phyloP scores from a whole-genome alignment of 352 stramenopile species.

The Globisporangium ultimum region DNA sequence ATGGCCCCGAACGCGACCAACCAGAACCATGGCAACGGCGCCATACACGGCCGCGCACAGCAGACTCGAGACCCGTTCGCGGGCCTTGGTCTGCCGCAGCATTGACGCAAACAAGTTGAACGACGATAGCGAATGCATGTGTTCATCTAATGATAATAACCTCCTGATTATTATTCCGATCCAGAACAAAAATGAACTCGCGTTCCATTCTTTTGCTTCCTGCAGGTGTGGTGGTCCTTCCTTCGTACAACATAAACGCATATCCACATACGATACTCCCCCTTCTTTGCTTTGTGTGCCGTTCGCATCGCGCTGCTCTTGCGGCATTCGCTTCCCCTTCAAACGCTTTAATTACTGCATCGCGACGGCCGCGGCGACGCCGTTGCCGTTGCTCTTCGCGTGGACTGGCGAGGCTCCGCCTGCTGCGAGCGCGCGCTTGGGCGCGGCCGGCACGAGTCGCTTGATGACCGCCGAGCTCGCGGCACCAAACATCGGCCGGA shows the following conservation, averaged over 20 bases:
- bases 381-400: constrained; percentile 15
- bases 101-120: constrained; percentile 14
- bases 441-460: constrained; percentile 34
- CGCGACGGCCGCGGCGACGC: constrained; percentile 15
- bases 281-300: not conserved
- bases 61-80: constrained; percentile 68
- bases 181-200: constrained; percentile 1
- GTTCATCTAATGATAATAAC: too few relatives aligned
- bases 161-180: too few relatives aligned
- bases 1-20: constrained; percentile 27
- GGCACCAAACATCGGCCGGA: constrained; percentile 67
- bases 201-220: not conserved
- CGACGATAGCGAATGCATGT: not conserved
- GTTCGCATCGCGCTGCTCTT: constrained; percentile 1
- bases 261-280: constrained; percentile 1
- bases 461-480: constrained; percentile 73
- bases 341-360: constrained; percentile 19
- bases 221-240: not conserved
- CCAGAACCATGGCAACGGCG: constrained; percentile 4
- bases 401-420: constrained; percentile 9
- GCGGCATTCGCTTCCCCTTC: not conserved
- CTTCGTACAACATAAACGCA: too few relatives aligned
- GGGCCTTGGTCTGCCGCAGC: constrained; percentile 57
- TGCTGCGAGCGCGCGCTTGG: constrained; percentile 14
- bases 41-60: constrained; percentile 7